phyloP scores from a whole-genome alignment of 352 stramenopile species.

The Phytophthora aleatoria region DNA sequence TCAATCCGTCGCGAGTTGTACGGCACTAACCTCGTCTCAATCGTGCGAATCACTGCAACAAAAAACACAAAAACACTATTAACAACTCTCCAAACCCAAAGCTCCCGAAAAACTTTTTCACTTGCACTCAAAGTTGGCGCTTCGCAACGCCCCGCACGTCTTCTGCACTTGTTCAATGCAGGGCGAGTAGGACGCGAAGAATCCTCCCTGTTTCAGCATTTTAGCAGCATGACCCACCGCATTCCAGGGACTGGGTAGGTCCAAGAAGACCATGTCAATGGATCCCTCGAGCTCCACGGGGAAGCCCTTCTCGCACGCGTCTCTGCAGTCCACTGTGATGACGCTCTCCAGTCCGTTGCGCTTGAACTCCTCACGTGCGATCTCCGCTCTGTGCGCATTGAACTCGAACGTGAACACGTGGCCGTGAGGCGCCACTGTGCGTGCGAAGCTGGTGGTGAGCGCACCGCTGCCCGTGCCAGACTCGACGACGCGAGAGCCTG shows the following conservation, averaged over 20 bases:
- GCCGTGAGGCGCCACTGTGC: constrained; percentile 88
- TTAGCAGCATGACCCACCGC: constrained; percentile 93
- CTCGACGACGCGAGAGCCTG: constrained; percentile 93
- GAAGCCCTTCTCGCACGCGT: constrained; percentile 95
- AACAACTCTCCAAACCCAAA: constrained; percentile 6
- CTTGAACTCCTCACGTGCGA: constrained; percentile 94
- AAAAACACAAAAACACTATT: constrained; percentile 2
- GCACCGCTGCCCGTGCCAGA: constrained; percentile 91
- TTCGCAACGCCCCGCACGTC: constrained; percentile 71
- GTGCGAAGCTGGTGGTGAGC: constrained; percentile 93
- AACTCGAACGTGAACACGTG: constrained; percentile 99
- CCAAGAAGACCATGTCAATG: constrained; percentile 97
- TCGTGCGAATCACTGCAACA: constrained; percentile 78
- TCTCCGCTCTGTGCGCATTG: constrained; percentile 93
- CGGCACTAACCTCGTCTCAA: constrained; percentile 93
- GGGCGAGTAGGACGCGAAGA: constrained; percentile 97
- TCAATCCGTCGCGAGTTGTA: constrained; percentile 74
- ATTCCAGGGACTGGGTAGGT: constrained; percentile 98
- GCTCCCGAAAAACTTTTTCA: constrained; percentile 2
- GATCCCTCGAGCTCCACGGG: constrained; percentile 61
- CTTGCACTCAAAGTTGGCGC: constrained; percentile 84
- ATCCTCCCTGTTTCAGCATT: constrained; percentile 92
- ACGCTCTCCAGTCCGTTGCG: constrained; percentile 91
- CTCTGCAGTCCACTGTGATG: constrained; percentile 93
- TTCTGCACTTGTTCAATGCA: constrained; percentile 99